Conservation (phyloP, 1,284 basidiomycete species). For the Tilletia caries region DNA sequence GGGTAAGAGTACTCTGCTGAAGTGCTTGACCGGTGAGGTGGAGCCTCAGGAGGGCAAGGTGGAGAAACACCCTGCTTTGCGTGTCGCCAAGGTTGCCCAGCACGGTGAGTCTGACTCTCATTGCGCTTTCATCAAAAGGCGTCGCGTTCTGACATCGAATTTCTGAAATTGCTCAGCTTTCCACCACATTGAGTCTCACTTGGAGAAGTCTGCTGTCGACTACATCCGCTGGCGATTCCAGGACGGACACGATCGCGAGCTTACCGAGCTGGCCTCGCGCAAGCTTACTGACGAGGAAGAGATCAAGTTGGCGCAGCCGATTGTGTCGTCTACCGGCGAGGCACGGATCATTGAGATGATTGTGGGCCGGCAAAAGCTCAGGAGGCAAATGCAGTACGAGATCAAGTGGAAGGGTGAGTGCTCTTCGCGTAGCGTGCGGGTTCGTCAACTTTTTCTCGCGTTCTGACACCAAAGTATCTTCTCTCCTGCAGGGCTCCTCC, state of each 20-base stretch:
- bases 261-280: constrained; percentile 84
- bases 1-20: constrained; percentile 80
- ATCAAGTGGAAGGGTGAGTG: constrained; percentile 73
- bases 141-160: neutral
- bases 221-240: constrained; percentile 90
- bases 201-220: constrained; percentile 50
- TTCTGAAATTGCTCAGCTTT: constrained; percentile 27
- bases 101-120: constrained; percentile 78
- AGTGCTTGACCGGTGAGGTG: constrained; percentile 91
- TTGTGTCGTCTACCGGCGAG: constrained; percentile 86
- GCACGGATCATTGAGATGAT: constrained; percentile 82
- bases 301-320: constrained; percentile 75
- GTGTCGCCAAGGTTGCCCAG: constrained; percentile 96
- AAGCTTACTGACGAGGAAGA: constrained; percentile 84
- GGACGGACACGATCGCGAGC: constrained; percentile 94
- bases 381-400: constrained; percentile 88
- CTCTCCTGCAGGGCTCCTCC: constrained; percentile 68
- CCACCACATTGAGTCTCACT: constrained; percentile 52
- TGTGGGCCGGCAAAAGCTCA: constrained; percentile 95
- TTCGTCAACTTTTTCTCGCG: neutral
- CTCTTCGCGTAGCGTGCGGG: neutral
- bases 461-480: neutral
- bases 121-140: no score
- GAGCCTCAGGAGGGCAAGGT: constrained; percentile 87
- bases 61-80: constrained; percentile 91